A percentile compares a stretch with the other conserved stretches of the same genome.
These are phyloP conservation scores for Lactifluus rugatus DNA, from an alignment of 768 basidiomycete genomes.

Conservation along the genomic window DNA sequence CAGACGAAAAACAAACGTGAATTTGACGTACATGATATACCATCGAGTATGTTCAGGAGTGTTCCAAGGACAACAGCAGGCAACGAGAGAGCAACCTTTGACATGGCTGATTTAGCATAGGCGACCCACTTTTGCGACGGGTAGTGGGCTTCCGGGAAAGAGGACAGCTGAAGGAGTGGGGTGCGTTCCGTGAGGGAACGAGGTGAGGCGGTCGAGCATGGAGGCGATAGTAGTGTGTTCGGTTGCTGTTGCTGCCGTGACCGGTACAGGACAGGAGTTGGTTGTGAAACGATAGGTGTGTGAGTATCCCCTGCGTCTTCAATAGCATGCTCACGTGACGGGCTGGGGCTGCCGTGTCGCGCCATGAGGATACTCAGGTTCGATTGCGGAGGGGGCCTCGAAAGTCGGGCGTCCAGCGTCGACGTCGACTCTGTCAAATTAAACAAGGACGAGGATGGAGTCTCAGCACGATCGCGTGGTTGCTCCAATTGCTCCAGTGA, in stretches of 20 bases:
- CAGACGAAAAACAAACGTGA: neutral
- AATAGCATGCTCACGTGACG: constrained; percentile 2
- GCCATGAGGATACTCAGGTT: constrained; percentile 31
- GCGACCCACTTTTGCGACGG: constrained; percentile 8
- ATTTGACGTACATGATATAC: constrained; percentile 66
- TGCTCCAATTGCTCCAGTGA: constrained; percentile 10
- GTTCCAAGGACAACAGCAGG: constrained; percentile 81
- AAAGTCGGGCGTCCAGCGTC: constrained; percentile 18
- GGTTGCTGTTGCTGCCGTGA: neutral
- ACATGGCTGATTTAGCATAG: neutral
- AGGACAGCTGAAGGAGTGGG: constrained; percentile 10
- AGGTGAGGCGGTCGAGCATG: neutral
- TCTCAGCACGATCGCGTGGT: constrained; percentile 5
- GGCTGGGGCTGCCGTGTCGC: constrained; percentile 16
- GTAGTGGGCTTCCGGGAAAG: constrained; percentile 1
- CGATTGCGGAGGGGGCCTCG: constrained; percentile 23
- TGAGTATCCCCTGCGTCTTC: neutral
- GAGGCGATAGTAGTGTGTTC: neutral
- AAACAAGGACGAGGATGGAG: constrained; percentile 23
- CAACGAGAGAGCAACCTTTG: constrained; percentile 34
- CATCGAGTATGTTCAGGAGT: constrained; percentile 86
- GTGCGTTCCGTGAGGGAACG: constrained; percentile 12
- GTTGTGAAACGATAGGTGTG: constrained; percentile 5
- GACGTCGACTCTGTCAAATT: constrained; percentile 18
- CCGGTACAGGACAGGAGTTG: neutral